Evolutionary conservation across 495 filamentous ascomycete species (phyloP).

Genomic region (Antarctomyces pellizariae): DNA sequence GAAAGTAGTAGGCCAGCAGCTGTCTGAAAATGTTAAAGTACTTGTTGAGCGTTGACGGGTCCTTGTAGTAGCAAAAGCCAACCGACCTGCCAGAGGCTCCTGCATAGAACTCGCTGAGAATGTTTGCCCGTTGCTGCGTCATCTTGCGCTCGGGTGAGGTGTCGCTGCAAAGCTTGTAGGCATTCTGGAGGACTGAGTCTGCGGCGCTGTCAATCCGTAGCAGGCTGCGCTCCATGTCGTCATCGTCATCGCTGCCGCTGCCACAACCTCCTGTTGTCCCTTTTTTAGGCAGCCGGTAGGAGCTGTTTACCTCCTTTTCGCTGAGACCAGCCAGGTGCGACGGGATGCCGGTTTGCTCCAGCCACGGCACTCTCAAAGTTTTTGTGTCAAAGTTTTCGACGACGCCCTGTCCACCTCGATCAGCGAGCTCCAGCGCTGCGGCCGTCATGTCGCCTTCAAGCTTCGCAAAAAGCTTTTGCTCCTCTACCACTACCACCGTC

Average conservation of each 20-base stretch:
- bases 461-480: too few species aligned
- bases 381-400: too few species aligned
- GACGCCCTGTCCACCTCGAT: too few species aligned
- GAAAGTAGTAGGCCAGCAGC: conserved; percentile 3
- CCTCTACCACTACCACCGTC: too few species aligned
- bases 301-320: conserved; percentile 3
- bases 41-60: too few species aligned
- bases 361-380: conserved; percentile 3
- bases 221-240: conserved; percentile 1
- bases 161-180: conserved; percentile 4
- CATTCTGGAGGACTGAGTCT: conserved; percentile 2
- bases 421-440: too few species aligned
- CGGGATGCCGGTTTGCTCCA: conserved; percentile 2
- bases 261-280: conserved; percentile 2
- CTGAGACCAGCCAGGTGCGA: conserved; percentile 1
- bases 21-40: conserved; percentile 4
- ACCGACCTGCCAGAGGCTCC: too few species aligned
- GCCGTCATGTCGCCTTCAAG: too few species aligned
- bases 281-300: conserved; percentile 3
- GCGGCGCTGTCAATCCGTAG: conserved; percentile 3
- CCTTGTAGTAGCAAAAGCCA: too few species aligned
- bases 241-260: background rate
- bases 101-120: conserved; percentile 4
- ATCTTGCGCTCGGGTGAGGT: conserved; percentile 4
- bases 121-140: conserved; percentile 2